Evolutionary conservation across 257 asterid species (phyloP).

Genomic region (Solanum microdontum): DNA sequence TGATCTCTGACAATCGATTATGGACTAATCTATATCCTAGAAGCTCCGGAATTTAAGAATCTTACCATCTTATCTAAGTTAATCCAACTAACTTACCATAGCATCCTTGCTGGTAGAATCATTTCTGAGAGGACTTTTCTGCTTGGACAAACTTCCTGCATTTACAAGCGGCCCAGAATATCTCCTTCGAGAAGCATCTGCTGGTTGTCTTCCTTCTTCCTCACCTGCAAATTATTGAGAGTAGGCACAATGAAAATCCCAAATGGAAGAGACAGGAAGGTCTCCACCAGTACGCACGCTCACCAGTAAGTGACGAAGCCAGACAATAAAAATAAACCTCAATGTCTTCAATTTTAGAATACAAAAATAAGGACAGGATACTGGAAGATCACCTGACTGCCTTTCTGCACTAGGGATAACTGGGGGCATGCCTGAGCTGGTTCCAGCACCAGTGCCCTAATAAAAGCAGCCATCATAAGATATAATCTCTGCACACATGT

Average conservation of each 20-base stretch:
- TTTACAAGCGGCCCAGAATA: constrained; percentile 45
- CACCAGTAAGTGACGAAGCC: not conserved
- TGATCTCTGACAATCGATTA: not conserved
- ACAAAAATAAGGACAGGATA: not conserved
- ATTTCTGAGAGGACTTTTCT: constrained; percentile 65
- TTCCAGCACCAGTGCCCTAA: constrained; percentile 71
- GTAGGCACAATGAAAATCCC: not conserved
- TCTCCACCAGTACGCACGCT: not conserved
- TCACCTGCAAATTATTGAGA: constrained; percentile 37
- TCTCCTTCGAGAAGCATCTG: constrained; percentile 63
- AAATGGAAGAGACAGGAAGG: not conserved
- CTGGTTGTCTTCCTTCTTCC: constrained; percentile 67
- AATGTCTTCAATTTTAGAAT: not conserved
- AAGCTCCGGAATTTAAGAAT: not conserved
- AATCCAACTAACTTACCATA: constrained; percentile 33
- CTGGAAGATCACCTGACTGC: constrained; percentile 39
- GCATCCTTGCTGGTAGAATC: constrained; percentile 81
- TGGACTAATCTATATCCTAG: not conserved
- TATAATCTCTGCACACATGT: not conserved
- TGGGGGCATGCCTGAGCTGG: constrained; percentile 87
- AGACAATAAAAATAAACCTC: not conserved
- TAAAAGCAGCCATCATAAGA: constrained; percentile 8
- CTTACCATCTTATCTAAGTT: not conserved
- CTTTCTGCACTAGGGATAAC: constrained; percentile 65
- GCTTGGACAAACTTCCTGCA: constrained; percentile 51